These are phyloP conservation scores for Phoenix dactylifera DNA, from an alignment of 176 grass and related monocot genomes.

Conservation along the genomic window DNA sequence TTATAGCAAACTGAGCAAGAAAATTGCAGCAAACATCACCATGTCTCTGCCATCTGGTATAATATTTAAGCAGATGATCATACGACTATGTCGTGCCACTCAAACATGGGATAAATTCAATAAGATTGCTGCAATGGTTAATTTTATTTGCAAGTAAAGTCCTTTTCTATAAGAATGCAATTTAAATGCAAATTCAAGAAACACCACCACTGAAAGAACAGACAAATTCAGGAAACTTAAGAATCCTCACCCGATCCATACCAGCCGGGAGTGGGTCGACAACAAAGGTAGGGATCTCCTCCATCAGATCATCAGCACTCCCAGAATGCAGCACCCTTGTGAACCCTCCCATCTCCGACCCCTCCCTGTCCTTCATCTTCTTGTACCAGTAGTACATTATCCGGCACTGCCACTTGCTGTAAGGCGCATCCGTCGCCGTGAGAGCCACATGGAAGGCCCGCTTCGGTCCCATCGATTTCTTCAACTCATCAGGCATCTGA, in stretches of 20 bases:
- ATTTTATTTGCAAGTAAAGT: too few species aligned
- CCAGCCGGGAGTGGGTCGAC: conserved; percentile 63
- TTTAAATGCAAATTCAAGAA: too few species aligned
- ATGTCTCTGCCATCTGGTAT: too few species aligned
- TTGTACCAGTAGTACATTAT: conserved; percentile 97
- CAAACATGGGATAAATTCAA: too few species aligned
- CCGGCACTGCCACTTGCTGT: conserved; percentile 81
- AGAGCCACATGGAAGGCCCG: conserved; percentile 76
- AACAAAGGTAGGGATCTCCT: conserved; percentile 89
- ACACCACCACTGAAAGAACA: too few species aligned
- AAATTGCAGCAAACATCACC: too few species aligned
- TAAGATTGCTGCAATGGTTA: too few species aligned
- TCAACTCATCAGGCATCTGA: conserved; percentile 17
- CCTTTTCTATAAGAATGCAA: too few species aligned
- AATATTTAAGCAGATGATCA: too few species aligned
- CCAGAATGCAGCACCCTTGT: conserved; percentile 82
- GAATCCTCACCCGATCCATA: conserved; percentile 44
- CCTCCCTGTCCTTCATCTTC: conserved; percentile 36
- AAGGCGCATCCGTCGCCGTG: conserved; percentile 44
- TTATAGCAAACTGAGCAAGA: too few species aligned
- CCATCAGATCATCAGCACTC: conserved; percentile 55
- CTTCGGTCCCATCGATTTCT: conserved; percentile 3
- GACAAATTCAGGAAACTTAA: not conserved
- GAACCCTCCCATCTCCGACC: conserved; percentile 81
- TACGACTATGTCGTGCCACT: too few species aligned